Conservation (phyloP, 495 filamentous ascomycete genomes). For the Filosporella fistucella region DNA sequence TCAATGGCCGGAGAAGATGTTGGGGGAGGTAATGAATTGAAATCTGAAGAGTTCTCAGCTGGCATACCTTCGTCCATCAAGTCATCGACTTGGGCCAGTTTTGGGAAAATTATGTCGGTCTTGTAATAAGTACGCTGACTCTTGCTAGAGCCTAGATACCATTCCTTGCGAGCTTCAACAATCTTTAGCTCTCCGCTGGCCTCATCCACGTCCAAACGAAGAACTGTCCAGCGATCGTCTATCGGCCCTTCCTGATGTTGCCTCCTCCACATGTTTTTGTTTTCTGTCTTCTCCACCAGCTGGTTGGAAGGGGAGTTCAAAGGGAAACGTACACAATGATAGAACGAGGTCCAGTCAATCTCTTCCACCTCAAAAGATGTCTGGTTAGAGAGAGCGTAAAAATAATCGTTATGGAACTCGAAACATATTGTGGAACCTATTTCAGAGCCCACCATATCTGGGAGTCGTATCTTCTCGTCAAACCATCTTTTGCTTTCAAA, state of each 20-base stretch:
- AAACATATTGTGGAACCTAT: conserved; percentile 68
- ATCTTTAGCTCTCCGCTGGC: conserved; percentile 53
- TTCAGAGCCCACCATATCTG: conserved; percentile 55
- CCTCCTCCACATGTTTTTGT: conserved; percentile 56
- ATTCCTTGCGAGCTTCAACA: conserved; percentile 69
- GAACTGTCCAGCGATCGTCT: conserved; percentile 70
- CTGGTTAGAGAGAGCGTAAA: conserved; percentile 70
- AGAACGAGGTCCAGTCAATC: conserved; percentile 65
- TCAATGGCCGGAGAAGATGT: not conserved
- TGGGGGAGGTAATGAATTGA: not conserved
- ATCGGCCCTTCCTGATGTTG: conserved; percentile 70
- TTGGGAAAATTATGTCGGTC: conserved; percentile 47
- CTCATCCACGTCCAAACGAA: conserved; percentile 63
- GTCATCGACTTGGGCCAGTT: conserved; percentile 4
- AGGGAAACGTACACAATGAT: conserved; percentile 60
- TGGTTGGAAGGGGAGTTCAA: conserved; percentile 33
- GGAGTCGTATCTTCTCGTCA: conserved; percentile 37
- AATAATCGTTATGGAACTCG: conserved; percentile 60
- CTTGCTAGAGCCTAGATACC: conserved; percentile 53
- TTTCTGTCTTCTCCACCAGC: conserved; percentile 28
- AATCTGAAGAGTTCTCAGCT: not conserved
- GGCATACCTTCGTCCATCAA: not conserved
- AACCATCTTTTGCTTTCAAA: conserved; percentile 33
- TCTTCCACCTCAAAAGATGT: conserved; percentile 60
- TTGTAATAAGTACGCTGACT: conserved; percentile 67